Conservation (phyloP, 192 early-diverging fungal species). For the Backusella macrospora region DNA sequence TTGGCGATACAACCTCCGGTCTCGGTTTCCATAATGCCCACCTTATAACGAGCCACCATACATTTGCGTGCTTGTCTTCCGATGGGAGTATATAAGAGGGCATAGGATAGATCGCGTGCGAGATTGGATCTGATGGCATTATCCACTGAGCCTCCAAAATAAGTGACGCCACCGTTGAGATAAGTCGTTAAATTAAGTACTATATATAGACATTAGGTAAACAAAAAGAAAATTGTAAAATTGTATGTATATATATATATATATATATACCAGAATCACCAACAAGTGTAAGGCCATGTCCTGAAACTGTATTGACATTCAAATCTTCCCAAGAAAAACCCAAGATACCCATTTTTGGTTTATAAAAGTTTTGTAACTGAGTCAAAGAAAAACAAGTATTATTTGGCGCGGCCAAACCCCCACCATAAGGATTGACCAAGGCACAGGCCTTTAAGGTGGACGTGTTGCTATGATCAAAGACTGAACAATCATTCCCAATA, state of each 20-base stretch:
- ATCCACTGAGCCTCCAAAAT: slow-evolving; percentile 27
- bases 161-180: background rate
- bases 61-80: slow-evolving; percentile 44
- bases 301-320: slow-evolving; percentile 5
- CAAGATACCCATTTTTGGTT: slow-evolving; percentile 7
- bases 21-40: slow-evolving; percentile 61
- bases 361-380: slow-evolving; percentile 12
- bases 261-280: slow-evolving; percentile 33
- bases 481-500: slow-evolving; percentile 17
- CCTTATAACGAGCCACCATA: slow-evolving; percentile 46
- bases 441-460: slow-evolving; percentile 6
- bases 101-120: slow-evolving; percentile 34
- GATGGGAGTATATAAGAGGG: slow-evolving; percentile 18
- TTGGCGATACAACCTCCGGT: slow-evolving; percentile 62
- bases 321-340: slow-evolving; percentile 40
- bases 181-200: slow-evolving; percentile 43
- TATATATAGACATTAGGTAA: slow-evolving; percentile 16
- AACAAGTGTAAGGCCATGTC: slow-evolving; percentile 20
- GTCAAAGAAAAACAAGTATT: slow-evolving; percentile 29
- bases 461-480: background rate
- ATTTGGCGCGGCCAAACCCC: slow-evolving; percentile 15
- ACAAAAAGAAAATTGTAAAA: slow-evolving; percentile 17
- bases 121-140: slow-evolving; percentile 7
- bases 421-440: slow-evolving; percentile 31
- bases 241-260: background rate